A percentile compares a stretch with the other conserved stretches of the same genome.
Evolutionary conservation across 1,284 basidiomycete species (phyloP).

Genomic region (Sanghuangporus weigelae): DNA sequence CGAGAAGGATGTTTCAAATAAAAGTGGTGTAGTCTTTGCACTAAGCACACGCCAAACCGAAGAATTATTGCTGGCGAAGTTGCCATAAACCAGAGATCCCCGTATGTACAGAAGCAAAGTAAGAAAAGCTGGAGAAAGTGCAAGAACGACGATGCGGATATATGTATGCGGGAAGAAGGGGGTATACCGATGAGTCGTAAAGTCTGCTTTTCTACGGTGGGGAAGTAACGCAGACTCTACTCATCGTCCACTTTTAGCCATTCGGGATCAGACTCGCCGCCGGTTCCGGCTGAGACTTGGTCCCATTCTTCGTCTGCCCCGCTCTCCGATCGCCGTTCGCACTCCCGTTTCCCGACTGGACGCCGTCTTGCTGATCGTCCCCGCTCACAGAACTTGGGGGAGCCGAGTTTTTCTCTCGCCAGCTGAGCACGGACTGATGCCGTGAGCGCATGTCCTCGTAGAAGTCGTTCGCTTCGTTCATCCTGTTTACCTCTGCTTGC

Average conservation of each 20-base stretch:
- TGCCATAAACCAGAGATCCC: neutral
- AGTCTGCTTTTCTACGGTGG: neutral
- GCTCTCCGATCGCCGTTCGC: constrained; percentile 42
- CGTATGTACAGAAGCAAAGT: neutral
- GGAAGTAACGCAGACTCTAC: neutral
- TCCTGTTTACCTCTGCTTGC: constrained; percentile 87
- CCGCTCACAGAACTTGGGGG: constrained; percentile 14
- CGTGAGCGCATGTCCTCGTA: constrained; percentile 76
- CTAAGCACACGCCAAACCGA: neutral
- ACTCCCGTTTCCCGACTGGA: constrained; percentile 68
- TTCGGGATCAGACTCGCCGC: constrained; percentile 79
- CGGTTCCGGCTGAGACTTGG: constrained; percentile 59
- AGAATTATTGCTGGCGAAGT: neutral
- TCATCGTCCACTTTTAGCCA: constrained; percentile 66
- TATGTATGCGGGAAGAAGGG: neutral
- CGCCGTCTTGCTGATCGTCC: constrained; percentile 18
- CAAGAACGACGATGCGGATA: constrained; percentile 6
- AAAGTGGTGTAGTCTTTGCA: constrained; percentile 8
- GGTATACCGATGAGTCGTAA: constrained; percentile 5
- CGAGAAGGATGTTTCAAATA: constrained; percentile 13
- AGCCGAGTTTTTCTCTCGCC: constrained; percentile 36
- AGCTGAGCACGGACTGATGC: constrained; percentile 51
- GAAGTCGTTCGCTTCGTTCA: constrained; percentile 89
- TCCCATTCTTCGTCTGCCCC: constrained; percentile 66
- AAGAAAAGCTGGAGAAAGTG: neutral